These are phyloP conservation scores for Dichotomocladium elegans DNA, from an alignment of 371 early-diverging fungal genomes.

Conservation along the genomic window DNA sequence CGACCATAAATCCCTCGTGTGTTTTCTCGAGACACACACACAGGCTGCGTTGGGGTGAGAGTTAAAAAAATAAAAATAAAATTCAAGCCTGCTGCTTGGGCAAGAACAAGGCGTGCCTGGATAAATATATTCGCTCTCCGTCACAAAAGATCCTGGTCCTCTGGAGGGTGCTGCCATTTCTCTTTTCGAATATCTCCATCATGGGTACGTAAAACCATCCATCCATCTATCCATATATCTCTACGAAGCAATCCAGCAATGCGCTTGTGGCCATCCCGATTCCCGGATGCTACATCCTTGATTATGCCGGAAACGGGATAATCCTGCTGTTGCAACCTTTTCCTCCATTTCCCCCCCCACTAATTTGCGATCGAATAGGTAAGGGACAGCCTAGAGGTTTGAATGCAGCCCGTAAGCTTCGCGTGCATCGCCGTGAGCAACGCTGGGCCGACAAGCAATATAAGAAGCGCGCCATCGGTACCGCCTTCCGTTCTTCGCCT, in stretches of 20 bases:
- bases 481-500: slow-evolving; percentile 95
- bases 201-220: slow-evolving; percentile 20
- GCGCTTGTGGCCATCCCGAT: too few relatives aligned
- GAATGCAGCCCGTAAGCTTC: slow-evolving; percentile 98
- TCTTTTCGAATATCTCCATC: slow-evolving; percentile 14
- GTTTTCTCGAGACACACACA: too few relatives aligned
- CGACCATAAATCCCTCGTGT: too few relatives aligned
- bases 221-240: slow-evolving; percentile 11
- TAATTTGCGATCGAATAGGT: slow-evolving; percentile 40
- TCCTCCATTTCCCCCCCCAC: background rate
- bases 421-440: slow-evolving; percentile 94
- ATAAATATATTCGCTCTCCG: too few relatives aligned
- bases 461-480: slow-evolving; percentile 98
- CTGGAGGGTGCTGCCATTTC: too few relatives aligned
- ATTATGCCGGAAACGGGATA: background rate
- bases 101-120: too few relatives aligned
- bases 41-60: too few relatives aligned
- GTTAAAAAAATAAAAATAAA: too few relatives aligned
- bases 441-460: slow-evolving; percentile 99
- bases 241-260: too few relatives aligned
- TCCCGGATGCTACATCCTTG: too few relatives aligned
- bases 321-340: background rate
- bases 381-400: slow-evolving; percentile 97
- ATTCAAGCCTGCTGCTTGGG: too few relatives aligned
- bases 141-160: background rate